Base-by-base conservation (phyloP, 2,329 filamentous ascomycete species). In the Metarhizium humberi region DNA sequence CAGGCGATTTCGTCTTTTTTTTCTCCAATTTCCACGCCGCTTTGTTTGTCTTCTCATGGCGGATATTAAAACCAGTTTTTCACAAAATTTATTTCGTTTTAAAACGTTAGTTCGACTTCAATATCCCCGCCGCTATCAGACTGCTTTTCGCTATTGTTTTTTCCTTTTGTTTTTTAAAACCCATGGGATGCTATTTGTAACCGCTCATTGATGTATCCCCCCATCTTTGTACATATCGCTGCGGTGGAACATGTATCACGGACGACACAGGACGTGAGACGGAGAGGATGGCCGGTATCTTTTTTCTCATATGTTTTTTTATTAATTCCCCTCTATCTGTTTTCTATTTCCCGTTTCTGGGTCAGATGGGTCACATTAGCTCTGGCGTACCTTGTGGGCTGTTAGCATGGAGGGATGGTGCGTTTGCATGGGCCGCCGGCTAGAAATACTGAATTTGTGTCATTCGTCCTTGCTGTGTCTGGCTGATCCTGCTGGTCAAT, bases 351-450 rank as follows among this genome's bases (percentile, higher is more conserved):
- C 25, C 20, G 30, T 11, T 30, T 40, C 11, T 40, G 38, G 38
- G 38, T 14, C 20, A 48, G 38, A 25, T 8, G 8, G 45, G 25
- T 30, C 25, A 14, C 25, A 30, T 14, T 29, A 16, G 45, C 20
- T 13, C 45, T 16, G 45, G 45, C 20, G 45, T 48, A 29, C 25
- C 45, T 30, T 18, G 25, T 30, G 20, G 45, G 43, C n/a, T 46
- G 43, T 46, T 46, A 18, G 52, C 46, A 54, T 49, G 16, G 18
- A 40, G 38, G 30, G 45, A 34, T 50, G 52, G 52, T 54, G 47
- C 52, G 52, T 54, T 54, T 54, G 36, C 36, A 54, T 45, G 20
- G 52, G 52, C 46, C 36, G 8, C 36, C 16, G 20, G 32, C 42
- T 50, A 54, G 52, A 50, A 8, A 45, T 36, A 20, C 20, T 30